Conservation (phyloP, 2,329 filamentous ascomycete species). For the Colletotrichum falcatum region DNA sequence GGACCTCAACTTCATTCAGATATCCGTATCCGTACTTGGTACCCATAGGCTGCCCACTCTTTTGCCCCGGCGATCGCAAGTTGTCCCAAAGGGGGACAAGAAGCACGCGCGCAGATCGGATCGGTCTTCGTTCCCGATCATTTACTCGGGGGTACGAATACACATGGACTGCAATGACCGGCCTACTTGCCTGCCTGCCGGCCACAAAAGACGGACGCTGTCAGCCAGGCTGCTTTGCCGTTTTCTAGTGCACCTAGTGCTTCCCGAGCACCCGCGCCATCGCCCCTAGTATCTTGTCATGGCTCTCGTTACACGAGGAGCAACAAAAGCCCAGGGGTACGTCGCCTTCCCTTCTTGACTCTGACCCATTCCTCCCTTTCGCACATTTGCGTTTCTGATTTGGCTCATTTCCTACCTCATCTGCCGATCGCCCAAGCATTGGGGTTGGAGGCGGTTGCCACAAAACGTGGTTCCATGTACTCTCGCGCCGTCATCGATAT, state of each 20-base stretch:
- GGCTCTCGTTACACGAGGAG: slow-evolving; percentile 21
- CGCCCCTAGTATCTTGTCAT: slow-evolving; percentile 15
- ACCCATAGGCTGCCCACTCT: background rate
- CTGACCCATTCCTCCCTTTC: too few species aligned
- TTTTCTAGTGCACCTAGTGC: too few species aligned
- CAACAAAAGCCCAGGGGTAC: slow-evolving; percentile 1
- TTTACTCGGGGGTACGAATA: slow-evolving; percentile 14
- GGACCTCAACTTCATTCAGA: slow-evolving; percentile 21
- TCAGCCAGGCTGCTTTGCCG: slow-evolving; percentile 9
- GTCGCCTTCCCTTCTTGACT: too few species aligned
- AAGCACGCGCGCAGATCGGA: slow-evolving; percentile 24
- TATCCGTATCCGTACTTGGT: too few species aligned
- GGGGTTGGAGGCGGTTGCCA: slow-evolving; percentile 15
- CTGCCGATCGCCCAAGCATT: slow-evolving; percentile 11
- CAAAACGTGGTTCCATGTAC: slow-evolving; percentile 37
- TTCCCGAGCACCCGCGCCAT: slow-evolving; percentile 27
- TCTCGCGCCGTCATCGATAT: slow-evolving; percentile 11
- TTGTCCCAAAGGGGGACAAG: background rate
- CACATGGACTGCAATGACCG: slow-evolving; percentile 6
- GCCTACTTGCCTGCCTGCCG: slow-evolving; percentile 1
- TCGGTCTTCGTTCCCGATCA: slow-evolving; percentile 18
- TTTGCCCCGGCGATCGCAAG: background rate
- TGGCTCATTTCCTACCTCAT: too few species aligned
- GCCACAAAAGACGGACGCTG: background rate
- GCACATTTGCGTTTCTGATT: too few species aligned